These are phyloP conservation scores for Teratosphaeriaceae sp. DNA, from an alignment of 2,329 filamentous ascomycete genomes.

Conservation along the genomic window DNA sequence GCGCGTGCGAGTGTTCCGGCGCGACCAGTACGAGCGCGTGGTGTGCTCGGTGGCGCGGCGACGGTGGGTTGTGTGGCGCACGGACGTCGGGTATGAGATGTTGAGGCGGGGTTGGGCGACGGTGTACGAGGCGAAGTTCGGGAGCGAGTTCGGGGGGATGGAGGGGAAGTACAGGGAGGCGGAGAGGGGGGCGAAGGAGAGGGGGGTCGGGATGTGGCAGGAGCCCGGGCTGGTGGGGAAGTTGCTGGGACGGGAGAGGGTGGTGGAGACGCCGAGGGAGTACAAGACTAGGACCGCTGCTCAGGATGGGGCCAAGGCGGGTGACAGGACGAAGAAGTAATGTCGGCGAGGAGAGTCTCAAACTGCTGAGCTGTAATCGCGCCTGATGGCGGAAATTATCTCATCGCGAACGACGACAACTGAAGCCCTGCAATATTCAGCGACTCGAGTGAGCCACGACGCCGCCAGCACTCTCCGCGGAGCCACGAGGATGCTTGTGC, in stretches of 20 bases:
- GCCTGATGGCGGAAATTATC: no score
- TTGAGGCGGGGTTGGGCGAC: slow-evolving; percentile 77
- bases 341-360: no score
- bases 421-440: no score
- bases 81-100: slow-evolving; percentile 87
- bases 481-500: no score
- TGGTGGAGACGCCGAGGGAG: slow-evolving; percentile 75
- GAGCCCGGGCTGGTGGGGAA: slow-evolving; percentile 33
- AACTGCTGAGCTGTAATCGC: no score
- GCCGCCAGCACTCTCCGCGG: no score
- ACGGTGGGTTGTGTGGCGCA: slow-evolving; percentile 48
- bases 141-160: slow-evolving; percentile 73
- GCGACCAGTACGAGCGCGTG: slow-evolving; percentile 87
- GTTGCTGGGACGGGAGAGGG: slow-evolving; percentile 42
- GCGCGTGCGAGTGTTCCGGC: slow-evolving; percentile 72
- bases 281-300: slow-evolving; percentile 59
- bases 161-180: slow-evolving; percentile 58
- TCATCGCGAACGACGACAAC: not conserved
- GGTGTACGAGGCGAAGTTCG: slow-evolving; percentile 87
- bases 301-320: slow-evolving; percentile 8
- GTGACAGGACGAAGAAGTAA: not conserved
- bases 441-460: no score
- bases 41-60: slow-evolving; percentile 68
- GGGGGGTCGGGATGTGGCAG: slow-evolving; percentile 58
- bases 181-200: slow-evolving; percentile 43